phyloP scores from a whole-genome alignment of 1,139 yeast genomes.

The Blastobotrys serpentis region DNA sequence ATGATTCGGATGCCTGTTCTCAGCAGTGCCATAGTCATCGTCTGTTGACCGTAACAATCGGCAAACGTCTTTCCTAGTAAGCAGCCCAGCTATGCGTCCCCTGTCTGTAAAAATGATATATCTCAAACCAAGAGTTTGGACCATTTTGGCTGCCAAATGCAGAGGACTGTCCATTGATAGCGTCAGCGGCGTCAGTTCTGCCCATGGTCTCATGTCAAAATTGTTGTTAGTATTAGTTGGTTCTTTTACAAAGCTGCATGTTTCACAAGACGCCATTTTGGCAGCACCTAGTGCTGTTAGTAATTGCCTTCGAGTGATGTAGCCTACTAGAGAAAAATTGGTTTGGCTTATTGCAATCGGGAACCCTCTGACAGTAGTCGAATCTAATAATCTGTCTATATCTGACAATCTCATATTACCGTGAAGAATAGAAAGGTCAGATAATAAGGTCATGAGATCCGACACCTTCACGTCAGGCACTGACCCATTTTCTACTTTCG shows the following conservation, averaged over 20 bases:
- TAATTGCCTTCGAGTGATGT: constrained; percentile 42
- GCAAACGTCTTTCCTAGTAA: constrained; percentile 68
- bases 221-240: constrained; percentile 12
- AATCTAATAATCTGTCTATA: constrained; percentile 22
- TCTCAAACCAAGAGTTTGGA: constrained; percentile 54
- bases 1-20: not conserved
- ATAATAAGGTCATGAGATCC: constrained; percentile 35
- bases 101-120: constrained; percentile 53
- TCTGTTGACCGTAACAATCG: constrained; percentile 39
- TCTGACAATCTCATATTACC: constrained; percentile 25
- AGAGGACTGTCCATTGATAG: constrained; percentile 36
- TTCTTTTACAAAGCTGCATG: constrained; percentile 24
- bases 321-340: constrained; percentile 42
- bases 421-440: constrained; percentile 32
- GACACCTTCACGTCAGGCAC: constrained; percentile 39
- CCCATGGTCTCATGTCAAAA: constrained; percentile 29
- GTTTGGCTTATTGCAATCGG: constrained; percentile 41
- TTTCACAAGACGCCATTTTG: constrained; percentile 15
- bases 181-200: constrained; percentile 36
- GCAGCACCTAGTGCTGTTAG: constrained; percentile 30
- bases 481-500: constrained; percentile 39
- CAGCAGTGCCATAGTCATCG: constrained; percentile 4
- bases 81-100: constrained; percentile 47
- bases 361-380: constrained; percentile 38
- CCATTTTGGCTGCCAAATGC: constrained; percentile 49